Conservation (phyloP, 345 rosid genomes). For the Mangifera indica region DNA sequence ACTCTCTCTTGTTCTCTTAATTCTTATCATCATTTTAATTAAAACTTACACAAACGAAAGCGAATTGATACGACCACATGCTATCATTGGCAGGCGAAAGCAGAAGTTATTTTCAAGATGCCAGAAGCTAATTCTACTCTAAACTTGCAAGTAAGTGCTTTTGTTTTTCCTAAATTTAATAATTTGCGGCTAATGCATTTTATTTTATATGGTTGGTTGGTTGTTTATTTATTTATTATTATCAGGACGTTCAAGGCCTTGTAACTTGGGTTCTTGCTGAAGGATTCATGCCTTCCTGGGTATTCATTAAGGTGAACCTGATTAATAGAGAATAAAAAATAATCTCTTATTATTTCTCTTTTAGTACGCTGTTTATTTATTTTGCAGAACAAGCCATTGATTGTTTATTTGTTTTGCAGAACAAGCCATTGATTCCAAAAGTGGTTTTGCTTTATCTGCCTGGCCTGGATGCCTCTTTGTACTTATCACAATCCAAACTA, state of each 20-base stretch:
- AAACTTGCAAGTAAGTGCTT: slow-evolving; percentile 58
- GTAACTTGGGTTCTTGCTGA: slow-evolving; percentile 97
- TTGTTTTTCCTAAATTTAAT: not conserved
- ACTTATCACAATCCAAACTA: slow-evolving; percentile 64
- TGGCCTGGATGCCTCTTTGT: slow-evolving; percentile 87
- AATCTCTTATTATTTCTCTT: not conserved
- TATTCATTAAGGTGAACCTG: slow-evolving; percentile 64
- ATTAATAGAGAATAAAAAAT: not conserved
- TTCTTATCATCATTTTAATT: too few relatives aligned
- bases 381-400: slow-evolving; percentile 90
- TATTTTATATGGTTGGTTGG: not conserved
- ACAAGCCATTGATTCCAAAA: slow-evolving; percentile 85
- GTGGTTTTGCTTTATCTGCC: slow-evolving; percentile 91
- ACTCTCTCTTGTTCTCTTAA: too few relatives aligned
- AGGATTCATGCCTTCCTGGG: slow-evolving; percentile 93
- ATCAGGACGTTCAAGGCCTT: slow-evolving; percentile 90
- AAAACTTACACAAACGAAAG: too few relatives aligned
- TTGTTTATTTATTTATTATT: slow-evolving; percentile 5
- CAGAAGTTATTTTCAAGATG: slow-evolving; percentile 63
- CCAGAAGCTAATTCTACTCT: slow-evolving; percentile 59
- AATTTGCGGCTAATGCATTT: not conserved
- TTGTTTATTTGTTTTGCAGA: too few relatives aligned
- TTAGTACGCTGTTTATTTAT: not conserved
- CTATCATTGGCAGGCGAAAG: slow-evolving; percentile 60
- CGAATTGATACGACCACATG: too few relatives aligned